Evolutionary conservation across 2,329 filamentous ascomycete genomes (phyloP).

Genomic region (Colletotrichum horii): DNA sequence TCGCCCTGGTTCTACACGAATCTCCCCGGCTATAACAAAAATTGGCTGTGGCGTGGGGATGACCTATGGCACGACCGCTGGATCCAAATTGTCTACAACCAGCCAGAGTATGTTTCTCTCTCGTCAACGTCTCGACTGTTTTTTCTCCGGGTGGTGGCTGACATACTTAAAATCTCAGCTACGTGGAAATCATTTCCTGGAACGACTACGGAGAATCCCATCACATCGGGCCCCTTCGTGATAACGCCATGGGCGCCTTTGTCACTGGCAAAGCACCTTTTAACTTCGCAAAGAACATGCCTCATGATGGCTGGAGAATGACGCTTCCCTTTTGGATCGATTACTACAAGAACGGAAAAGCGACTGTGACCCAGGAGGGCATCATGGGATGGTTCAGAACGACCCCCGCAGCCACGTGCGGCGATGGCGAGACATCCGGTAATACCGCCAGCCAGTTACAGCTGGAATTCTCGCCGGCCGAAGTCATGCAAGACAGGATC

Average conservation of each 20-base stretch:
- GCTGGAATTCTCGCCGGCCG: constrained; percentile 20
- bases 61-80: constrained; percentile 65
- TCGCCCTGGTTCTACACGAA: constrained; percentile 66
- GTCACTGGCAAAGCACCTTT: constrained; percentile 39
- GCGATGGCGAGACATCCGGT: constrained; percentile 31
- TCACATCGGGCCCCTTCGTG: constrained; percentile 54
- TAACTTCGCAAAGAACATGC: constrained; percentile 50
- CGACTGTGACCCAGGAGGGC: constrained; percentile 28
- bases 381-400: constrained; percentile 36
- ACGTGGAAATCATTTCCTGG: constrained; percentile 49
- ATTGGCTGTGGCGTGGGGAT: constrained; percentile 69
- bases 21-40: constrained; percentile 59
- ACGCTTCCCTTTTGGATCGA: constrained; percentile 55
- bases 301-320: constrained; percentile 54
- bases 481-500: constrained; percentile 22
- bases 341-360: constrained; percentile 48
- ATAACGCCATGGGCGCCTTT: constrained; percentile 27
- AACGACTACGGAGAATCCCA: constrained; percentile 63
- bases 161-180: accelerated
- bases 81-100: constrained; percentile 31
- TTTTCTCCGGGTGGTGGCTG: neutral
- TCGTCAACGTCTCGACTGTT: constrained; percentile 38
- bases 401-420: constrained; percentile 26
- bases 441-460: constrained; percentile 31
- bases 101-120: neutral